Base-by-base conservation (phyloP, 495 filamentous ascomycete species). In the Evernia prunastri region DNA sequence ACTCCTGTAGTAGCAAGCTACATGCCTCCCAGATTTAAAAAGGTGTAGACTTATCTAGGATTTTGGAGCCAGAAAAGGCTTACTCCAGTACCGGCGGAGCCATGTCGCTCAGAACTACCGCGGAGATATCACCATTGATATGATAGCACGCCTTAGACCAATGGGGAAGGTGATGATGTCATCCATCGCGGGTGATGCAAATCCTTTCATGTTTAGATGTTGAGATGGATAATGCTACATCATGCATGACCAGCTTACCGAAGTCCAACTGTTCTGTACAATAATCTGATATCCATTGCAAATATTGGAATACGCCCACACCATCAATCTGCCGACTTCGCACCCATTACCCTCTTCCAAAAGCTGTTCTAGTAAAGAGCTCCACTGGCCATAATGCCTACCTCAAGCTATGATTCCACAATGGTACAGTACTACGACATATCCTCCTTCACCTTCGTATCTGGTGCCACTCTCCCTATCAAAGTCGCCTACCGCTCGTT, bases 401-500 rank as follows among this genome's bases (percentile, higher is more conserved):
- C 36, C 17, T 53, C 61, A 11, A 35, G 57, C 4, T 65, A 62
- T 40, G 59, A 70, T 49, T 11, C 39, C 11, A 69, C 70, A 2
- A 68, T 56, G 2, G 68, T 79, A 37, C 68, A 77, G 62, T 72
- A 72, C 59, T 78, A 63, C 47, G 51, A 65, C 20, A 70, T 80
- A 53, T 69, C 71, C 47, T 65, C 71, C 53, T 80, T 82, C 61
- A 72, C 67, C 31, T 81, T 81, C 61, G 66, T 70, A 58, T 66
- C 70, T 43, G 75, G 73, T 12, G 58, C 60, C 15, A 72, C 65
- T 6, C 60, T 74, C 17, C 69, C 72, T 11, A 72, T 77, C 57
- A 73, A 71, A 33, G 64, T 82, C 20, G 78, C 80, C 36, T 83
- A 79, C 63, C 72, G 72, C 17, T 72, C 74, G 11, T 72, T 76